phyloP scores from a whole-genome alignment of 495 filamentous ascomycete genomes.

The Aspergillus sclerotiicarbonarius region DNA sequence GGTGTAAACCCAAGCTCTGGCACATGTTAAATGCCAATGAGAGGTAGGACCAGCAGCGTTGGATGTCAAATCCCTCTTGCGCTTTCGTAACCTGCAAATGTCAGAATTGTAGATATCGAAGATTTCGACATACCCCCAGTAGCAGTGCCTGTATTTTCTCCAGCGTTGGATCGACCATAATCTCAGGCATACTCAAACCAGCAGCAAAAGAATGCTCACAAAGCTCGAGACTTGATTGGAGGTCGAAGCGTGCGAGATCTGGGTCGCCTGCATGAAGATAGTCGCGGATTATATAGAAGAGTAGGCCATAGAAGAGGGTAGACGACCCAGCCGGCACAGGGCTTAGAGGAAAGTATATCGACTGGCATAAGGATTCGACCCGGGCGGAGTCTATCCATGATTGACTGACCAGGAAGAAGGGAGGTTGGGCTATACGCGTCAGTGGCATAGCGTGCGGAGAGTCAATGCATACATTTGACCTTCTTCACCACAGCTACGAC shows the following conservation, averaged over 20 bases:
- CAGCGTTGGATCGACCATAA: conserved; percentile 23
- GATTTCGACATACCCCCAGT: conserved; percentile 18
- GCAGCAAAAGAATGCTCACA: conserved; percentile 21
- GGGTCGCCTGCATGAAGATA: conserved; percentile 23
- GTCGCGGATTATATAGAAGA: conserved; percentile 27
- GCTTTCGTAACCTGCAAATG: conserved; percentile 20
- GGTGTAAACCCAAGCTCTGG: conserved; percentile 24
- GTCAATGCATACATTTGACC: conserved; percentile 18
- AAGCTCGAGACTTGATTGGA: conserved; percentile 9
- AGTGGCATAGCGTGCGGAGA: neutral
- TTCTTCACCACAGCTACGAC: conserved; percentile 24
- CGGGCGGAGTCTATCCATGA: conserved; percentile 22
- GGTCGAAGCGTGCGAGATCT: conserved; percentile 19
- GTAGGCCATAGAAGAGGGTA: conserved; percentile 21
- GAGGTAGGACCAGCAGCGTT: conserved; percentile 28
- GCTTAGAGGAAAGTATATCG: conserved; percentile 25
- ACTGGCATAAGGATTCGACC: conserved; percentile 24
- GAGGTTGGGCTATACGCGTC: conserved; percentile 20
- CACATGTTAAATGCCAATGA: conserved; percentile 31
- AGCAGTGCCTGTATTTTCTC: conserved; percentile 29
- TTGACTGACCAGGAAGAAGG: conserved; percentile 27
- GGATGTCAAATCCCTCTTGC: conserved; percentile 28
- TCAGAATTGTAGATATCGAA: neutral
- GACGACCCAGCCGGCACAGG: conserved; percentile 19
- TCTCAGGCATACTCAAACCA: conserved; percentile 20